A percentile compares a stretch with the other conserved stretches of the same genome.
Evolutionary conservation across 805 yeast genomes (phyloP).

Genomic region (Tetrapisispora namnaoensis): DNA sequence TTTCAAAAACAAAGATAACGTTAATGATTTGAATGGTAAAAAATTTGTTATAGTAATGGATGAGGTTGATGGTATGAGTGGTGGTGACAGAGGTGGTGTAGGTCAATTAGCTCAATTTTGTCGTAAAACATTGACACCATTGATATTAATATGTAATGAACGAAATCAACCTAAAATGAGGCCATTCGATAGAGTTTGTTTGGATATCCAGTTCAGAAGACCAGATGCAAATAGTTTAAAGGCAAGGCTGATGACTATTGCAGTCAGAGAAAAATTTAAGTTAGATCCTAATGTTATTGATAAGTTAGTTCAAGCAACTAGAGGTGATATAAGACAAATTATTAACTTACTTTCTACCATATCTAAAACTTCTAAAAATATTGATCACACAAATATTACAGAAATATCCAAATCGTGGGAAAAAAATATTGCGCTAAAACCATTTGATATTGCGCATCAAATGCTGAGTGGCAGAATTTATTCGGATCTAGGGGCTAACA

Average conservation of each 20-base stretch:
- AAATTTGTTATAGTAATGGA: constrained; percentile 88
- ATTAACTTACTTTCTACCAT: constrained; percentile 82
- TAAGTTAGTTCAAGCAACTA: constrained; percentile 72
- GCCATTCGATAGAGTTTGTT: constrained; percentile 77
- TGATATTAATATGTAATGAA: constrained; percentile 90
- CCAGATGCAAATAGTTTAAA: constrained; percentile 77
- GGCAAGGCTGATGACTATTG: constrained; percentile 82
- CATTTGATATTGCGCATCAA: constrained; percentile 77
- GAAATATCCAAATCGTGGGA: constrained; percentile 66
- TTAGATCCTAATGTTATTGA: constrained; percentile 75
- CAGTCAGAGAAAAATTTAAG: constrained; percentile 71
- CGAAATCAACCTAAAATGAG: constrained; percentile 89
- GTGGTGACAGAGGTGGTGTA: constrained; percentile 98
- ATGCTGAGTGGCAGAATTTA: constrained; percentile 54
- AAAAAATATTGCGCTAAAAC: constrained; percentile 81
- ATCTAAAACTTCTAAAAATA: constrained; percentile 55
- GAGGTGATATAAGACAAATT: constrained; percentile 89
- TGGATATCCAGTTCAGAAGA: constrained; percentile 76
- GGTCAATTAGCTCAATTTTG: constrained; percentile 88
- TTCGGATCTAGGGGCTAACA: constrained; percentile 33
- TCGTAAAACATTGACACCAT: constrained; percentile 75
- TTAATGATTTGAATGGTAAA: constrained; percentile 33
- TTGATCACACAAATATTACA: constrained; percentile 50
- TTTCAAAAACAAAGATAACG: constrained; percentile 35
- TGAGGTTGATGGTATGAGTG: constrained; percentile 99